phyloP scores from a whole-genome alignment of 2,329 filamentous ascomycete genomes.

The Aureobasidium zeae region DNA sequence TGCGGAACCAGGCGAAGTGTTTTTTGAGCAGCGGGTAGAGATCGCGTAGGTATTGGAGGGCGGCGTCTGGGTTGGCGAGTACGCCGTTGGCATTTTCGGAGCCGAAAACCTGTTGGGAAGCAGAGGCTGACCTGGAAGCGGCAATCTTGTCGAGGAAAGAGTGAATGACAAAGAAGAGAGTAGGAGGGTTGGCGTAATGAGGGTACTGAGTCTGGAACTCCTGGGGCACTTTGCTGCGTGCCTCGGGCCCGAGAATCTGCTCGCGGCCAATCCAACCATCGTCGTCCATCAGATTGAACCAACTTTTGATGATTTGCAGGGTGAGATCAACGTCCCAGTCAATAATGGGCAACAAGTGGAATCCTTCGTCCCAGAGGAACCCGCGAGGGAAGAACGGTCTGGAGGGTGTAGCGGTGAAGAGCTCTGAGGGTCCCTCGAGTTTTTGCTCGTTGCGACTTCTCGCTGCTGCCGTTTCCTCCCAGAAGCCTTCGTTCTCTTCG shows the following conservation, averaged over 20 bases:
- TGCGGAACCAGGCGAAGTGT: slow-evolving; percentile 92
- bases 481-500: slow-evolving; percentile 90
- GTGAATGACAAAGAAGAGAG: slow-evolving; percentile 82
- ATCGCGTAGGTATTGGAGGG: slow-evolving; percentile 60
- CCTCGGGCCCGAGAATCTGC: slow-evolving; percentile 86
- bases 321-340: slow-evolving; percentile 92
- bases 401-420: slow-evolving; percentile 87
- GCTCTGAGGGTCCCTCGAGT: slow-evolving; percentile 71
- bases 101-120: slow-evolving; percentile 28
- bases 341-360: slow-evolving; percentile 80
- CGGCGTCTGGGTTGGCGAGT: slow-evolving; percentile 57
- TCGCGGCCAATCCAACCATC: slow-evolving; percentile 97
- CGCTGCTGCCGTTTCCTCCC: slow-evolving; percentile 81
- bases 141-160: slow-evolving; percentile 62
- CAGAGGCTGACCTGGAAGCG: slow-evolving; percentile 11
- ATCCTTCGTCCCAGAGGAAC: slow-evolving; percentile 97
- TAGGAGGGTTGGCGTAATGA: slow-evolving; percentile 94
- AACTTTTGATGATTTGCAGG: slow-evolving; percentile 80
- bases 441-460: slow-evolving; percentile 58
- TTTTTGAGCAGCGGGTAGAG: slow-evolving; percentile 81
- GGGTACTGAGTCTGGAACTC: slow-evolving; percentile 96
- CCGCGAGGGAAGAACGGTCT: slow-evolving; percentile 92
- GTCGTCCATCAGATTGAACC: slow-evolving; percentile 92
- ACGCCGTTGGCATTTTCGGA: slow-evolving; percentile 36
- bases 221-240: slow-evolving; percentile 82